These are phyloP conservation scores for Boletus rufocinnamomeus DNA, from an alignment of 768 basidiomycete genomes.

Conservation along the genomic window DNA sequence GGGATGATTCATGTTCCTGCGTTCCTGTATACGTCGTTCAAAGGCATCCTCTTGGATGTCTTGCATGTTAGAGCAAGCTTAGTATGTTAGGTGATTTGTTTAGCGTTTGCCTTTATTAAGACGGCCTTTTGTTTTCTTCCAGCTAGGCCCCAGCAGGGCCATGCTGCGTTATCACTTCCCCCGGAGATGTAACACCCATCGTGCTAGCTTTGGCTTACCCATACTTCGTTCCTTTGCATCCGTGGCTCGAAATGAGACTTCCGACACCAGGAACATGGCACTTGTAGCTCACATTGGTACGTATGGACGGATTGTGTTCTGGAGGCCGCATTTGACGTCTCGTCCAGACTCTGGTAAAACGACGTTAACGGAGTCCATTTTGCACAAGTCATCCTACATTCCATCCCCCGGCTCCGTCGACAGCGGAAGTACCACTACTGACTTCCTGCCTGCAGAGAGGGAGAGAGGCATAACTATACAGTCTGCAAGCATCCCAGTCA, in stretches of 20 bases:
- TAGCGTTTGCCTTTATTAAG: conserved; percentile 22
- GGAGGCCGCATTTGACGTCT: conserved; percentile 8
- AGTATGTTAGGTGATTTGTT: not conserved
- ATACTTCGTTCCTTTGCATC: conserved; percentile 27
- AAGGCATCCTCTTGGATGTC: conserved; percentile 35
- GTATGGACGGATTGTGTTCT: conserved; percentile 18
- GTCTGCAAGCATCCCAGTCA: conserved; percentile 86
- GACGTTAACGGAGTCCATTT: conserved; percentile 84
- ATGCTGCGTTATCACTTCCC: conserved; percentile 23
- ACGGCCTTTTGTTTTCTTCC: not conserved
- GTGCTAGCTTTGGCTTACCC: not conserved
- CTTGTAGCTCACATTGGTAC: conserved; percentile 87
- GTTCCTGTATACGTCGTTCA: conserved; percentile 48
- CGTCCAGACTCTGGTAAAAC: conserved; percentile 83
- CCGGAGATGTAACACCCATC: conserved; percentile 15
- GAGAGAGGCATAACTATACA: conserved; percentile 93
- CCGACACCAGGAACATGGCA: conserved; percentile 71
- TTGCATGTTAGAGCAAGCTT: conserved; percentile 28
- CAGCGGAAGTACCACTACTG: conserved; percentile 87
- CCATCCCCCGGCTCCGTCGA: conserved; percentile 80
- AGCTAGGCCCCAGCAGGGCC: not conserved
- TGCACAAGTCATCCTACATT: conserved; percentile 74
- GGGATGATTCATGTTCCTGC: conserved; percentile 37
- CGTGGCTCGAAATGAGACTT: conserved; percentile 34
- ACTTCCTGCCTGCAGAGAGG: conserved; percentile 86